phyloP scores from a whole-genome alignment of 805 yeast genomes.

The Yarrowia bubula region DNA sequence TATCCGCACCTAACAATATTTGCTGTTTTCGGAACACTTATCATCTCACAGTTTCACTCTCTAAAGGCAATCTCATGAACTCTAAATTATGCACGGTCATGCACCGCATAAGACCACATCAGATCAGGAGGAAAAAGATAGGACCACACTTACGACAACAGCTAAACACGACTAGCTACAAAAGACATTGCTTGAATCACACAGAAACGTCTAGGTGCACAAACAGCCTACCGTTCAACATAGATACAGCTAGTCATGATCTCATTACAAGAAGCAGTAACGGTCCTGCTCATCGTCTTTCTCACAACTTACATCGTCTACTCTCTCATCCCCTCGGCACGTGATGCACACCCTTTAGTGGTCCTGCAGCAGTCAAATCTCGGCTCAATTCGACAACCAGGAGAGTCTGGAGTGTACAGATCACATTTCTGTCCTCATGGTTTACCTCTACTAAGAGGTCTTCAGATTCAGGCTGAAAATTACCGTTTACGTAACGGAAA shows the following conservation, averaged over 20 bases:
- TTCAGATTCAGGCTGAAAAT: conserved; percentile 47
- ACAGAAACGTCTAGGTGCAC: neutral
- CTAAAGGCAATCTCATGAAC: neutral
- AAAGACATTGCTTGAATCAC: neutral
- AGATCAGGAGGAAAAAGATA: neutral
- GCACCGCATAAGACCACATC: neutral
- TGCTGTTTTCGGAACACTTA: no score
- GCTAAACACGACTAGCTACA: neutral
- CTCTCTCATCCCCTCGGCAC: conserved; percentile 34
- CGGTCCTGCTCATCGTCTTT: neutral
- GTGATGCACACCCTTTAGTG: conserved; percentile 41
- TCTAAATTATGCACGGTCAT: neutral
- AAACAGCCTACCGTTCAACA: neutral
- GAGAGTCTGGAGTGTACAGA: conserved; percentile 75
- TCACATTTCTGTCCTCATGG: conserved; percentile 74
- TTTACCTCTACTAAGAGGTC: conserved; percentile 63
- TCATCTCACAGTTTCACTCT: neutral
- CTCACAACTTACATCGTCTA: conserved; percentile 24
- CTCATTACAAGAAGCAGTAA: neutral
- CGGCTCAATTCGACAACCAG: conserved; percentile 58
- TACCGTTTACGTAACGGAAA: conserved; percentile 65
- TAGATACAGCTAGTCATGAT: neutral
- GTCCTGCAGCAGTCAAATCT: conserved; percentile 58
- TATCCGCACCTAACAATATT: no score
- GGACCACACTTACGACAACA: neutral